These are phyloP conservation scores for Arthonia radiata DNA, from an alignment of 495 filamentous ascomycete species.

Conservation along the genomic window DNA sequence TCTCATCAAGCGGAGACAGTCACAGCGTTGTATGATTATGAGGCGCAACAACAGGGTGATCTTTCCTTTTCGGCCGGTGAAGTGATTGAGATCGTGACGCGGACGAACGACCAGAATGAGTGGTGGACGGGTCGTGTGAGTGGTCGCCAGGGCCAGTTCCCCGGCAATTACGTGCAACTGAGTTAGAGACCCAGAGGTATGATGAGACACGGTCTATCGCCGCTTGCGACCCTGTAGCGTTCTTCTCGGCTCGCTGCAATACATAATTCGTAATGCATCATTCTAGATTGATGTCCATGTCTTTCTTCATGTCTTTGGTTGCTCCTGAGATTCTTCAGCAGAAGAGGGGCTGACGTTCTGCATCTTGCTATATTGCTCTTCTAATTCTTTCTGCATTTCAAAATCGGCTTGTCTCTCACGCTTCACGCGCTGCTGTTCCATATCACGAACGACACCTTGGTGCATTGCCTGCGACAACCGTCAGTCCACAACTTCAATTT, in stretches of 20 bases:
- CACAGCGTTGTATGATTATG: slow-evolving; percentile 55
- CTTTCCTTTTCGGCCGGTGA: slow-evolving; percentile 80
- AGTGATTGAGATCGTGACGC: slow-evolving; percentile 60
- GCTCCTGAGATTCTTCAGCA: too few species aligned
- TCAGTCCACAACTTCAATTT: neutral
- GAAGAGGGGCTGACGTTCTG: too few species aligned
- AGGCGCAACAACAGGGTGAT: slow-evolving; percentile 86
- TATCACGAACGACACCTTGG: slow-evolving; percentile 73
- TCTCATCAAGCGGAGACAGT: slow-evolving; percentile 41
- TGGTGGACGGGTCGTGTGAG: slow-evolving; percentile 77
- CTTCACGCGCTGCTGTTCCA: slow-evolving; percentile 81
- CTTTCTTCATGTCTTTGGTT: too few species aligned
- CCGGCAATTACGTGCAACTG: slow-evolving; percentile 20
- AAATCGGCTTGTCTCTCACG: slow-evolving; percentile 67
- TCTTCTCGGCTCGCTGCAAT: too few species aligned
- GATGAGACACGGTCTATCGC: too few species aligned
- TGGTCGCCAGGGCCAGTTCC: slow-evolving; percentile 74
- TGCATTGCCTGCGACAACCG: slow-evolving; percentile 58
- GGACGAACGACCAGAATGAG: slow-evolving; percentile 74
- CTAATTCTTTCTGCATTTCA: slow-evolving; percentile 62
- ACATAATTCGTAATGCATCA: too few species aligned
- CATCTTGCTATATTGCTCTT: slow-evolving; percentile 73
- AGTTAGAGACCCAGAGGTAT: too few species aligned
- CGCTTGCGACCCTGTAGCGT: too few species aligned
- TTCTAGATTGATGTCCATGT: too few species aligned